Evolutionary conservation across 805 yeast species (phyloP).

Genomic region (Zygosaccharomyces kombuchaensis): DNA sequence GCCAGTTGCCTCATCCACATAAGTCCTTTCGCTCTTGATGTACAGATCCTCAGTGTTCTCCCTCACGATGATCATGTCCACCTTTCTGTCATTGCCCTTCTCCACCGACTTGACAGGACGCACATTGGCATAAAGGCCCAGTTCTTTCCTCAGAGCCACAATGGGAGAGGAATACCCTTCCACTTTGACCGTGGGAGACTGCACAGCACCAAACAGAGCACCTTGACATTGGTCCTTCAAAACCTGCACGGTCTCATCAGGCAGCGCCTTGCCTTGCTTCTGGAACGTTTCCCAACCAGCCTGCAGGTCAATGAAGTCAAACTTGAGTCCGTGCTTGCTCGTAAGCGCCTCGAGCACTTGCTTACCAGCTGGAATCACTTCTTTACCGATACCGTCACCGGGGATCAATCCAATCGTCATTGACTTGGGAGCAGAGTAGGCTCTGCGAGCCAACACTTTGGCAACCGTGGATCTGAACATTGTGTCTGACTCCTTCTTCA

Average conservation of each 20-base stretch:
- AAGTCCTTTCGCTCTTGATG: slow-evolving; percentile 85
- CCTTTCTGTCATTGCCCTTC: slow-evolving; percentile 73
- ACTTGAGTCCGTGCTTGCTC: slow-evolving; percentile 66
- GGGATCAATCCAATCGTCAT: slow-evolving; percentile 74
- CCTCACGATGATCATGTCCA: slow-evolving; percentile 96
- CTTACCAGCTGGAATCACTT: slow-evolving; percentile 95
- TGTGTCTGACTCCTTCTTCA: neutral
- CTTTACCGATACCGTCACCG: slow-evolving; percentile 98
- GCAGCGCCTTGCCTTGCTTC: slow-evolving; percentile 92
- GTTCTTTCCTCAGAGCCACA: slow-evolving; percentile 94
- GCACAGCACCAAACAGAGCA: slow-evolving; percentile 96
- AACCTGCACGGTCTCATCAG: slow-evolving; percentile 80
- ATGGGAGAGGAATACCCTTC: slow-evolving; percentile 97
- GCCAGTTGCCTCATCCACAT: slow-evolving; percentile 65
- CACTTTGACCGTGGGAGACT: slow-evolving; percentile 89
- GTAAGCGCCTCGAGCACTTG: slow-evolving; percentile 81
- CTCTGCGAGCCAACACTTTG: slow-evolving; percentile 31
- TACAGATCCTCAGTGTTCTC: slow-evolving; percentile 98
- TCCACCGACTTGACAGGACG: slow-evolving; percentile 95
- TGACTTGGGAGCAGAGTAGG: slow-evolving; percentile 40
- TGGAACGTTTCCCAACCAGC: slow-evolving; percentile 96
- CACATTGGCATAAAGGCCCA: slow-evolving; percentile 93
- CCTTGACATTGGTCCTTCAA: slow-evolving; percentile 86
- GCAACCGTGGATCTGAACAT: slow-evolving; percentile 31
- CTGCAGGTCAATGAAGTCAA: slow-evolving; percentile 80